These are phyloP conservation scores for Apophysomyces variabilis DNA, from an alignment of 371 early-diverging fungal species.

Conservation along the genomic window DNA sequence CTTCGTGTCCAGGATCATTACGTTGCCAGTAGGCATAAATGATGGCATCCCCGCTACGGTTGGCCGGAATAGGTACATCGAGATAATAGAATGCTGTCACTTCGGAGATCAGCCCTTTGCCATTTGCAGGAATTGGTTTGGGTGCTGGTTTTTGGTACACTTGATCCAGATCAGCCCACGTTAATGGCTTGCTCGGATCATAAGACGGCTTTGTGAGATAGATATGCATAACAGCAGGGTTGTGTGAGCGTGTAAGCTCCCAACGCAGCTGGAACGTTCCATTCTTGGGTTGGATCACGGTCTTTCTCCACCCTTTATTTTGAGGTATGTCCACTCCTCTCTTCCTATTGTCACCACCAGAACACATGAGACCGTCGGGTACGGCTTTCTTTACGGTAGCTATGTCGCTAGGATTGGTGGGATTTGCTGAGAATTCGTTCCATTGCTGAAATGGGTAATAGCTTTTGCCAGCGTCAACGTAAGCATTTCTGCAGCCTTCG, in stretches of 20 bases:
- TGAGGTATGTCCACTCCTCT: not conserved
- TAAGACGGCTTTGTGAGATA: constrained; percentile 9
- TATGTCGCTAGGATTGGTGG: not conserved
- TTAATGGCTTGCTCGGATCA: not conserved
- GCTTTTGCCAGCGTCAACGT: constrained; percentile 3
- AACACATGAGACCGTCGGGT: not conserved
- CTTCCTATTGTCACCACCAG: constrained; percentile 5
- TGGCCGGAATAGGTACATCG: not conserved
- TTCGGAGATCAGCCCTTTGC: not conserved
- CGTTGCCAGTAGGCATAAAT: constrained; percentile 11
- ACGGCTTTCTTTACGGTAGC: constrained; percentile 1
- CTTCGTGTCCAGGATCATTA: constrained; percentile 8
- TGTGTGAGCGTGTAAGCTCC: constrained; percentile 10
- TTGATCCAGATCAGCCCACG: constrained; percentile 3
- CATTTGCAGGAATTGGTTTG: constrained; percentile 1
- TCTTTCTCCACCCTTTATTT: not conserved
- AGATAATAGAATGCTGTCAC: constrained; percentile 7
- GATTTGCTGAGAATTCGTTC: constrained; percentile 11
- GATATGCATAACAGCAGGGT: constrained; percentile 2
- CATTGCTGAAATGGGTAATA: constrained; percentile 8
- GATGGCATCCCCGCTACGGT: constrained; percentile 5
- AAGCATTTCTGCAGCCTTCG: constrained; percentile 7
- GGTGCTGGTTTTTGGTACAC: not conserved
- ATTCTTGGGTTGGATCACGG: not conserved
- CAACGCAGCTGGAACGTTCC: constrained; percentile 10